Evolutionary conservation across 768 basidiomycete species (phyloP).

Genomic region (Lactarius hatsudake): DNA sequence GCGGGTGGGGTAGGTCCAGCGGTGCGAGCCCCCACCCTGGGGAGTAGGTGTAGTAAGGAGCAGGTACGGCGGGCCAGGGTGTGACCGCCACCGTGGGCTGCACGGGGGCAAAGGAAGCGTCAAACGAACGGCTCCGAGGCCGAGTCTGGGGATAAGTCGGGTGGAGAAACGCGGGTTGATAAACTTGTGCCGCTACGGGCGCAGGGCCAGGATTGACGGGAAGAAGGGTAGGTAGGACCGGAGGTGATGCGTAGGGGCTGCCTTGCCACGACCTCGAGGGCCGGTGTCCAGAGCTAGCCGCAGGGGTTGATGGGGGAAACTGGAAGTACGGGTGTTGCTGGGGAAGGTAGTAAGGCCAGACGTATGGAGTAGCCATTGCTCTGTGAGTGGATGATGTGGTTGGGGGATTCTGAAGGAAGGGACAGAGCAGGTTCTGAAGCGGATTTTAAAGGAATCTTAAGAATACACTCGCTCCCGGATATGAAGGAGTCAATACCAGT

Average conservation of each 20-base stretch:
- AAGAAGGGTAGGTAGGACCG: slow-evolving; percentile 16
- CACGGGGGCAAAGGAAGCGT: slow-evolving; percentile 15
- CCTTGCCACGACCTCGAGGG: slow-evolving; percentile 20
- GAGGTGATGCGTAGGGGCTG: slow-evolving; percentile 18
- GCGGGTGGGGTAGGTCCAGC: slow-evolving; percentile 23
- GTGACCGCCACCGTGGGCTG: not conserved
- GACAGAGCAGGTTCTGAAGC: not conserved
- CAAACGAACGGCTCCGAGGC: slow-evolving; percentile 23
- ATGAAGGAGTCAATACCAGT: slow-evolving; percentile 15
- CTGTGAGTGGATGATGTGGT: not conserved
- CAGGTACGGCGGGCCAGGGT: slow-evolving; percentile 14
- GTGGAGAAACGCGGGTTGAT: slow-evolving; percentile 15
- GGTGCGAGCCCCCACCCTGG: slow-evolving; percentile 10
- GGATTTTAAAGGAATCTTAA: not conserved
- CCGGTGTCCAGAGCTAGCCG: slow-evolving; percentile 11
- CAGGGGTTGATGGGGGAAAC: slow-evolving; percentile 6
- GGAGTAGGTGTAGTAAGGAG: slow-evolving; percentile 19
- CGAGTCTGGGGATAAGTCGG: slow-evolving; percentile 12
- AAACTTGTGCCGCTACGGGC: slow-evolving; percentile 3
- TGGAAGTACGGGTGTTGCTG: slow-evolving; percentile 24
- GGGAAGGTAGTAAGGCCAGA: slow-evolving; percentile 23
- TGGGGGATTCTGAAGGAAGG: not conserved
- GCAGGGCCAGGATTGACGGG: slow-evolving; percentile 1
- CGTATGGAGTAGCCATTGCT: slow-evolving; percentile 16
- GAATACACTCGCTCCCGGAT: not conserved